Percentiles rank a stretch among this genome's conserved stretches.
Conservation (phyloP, 2,329 filamentous ascomycete species). For the Alternaria burnsii region DNA sequence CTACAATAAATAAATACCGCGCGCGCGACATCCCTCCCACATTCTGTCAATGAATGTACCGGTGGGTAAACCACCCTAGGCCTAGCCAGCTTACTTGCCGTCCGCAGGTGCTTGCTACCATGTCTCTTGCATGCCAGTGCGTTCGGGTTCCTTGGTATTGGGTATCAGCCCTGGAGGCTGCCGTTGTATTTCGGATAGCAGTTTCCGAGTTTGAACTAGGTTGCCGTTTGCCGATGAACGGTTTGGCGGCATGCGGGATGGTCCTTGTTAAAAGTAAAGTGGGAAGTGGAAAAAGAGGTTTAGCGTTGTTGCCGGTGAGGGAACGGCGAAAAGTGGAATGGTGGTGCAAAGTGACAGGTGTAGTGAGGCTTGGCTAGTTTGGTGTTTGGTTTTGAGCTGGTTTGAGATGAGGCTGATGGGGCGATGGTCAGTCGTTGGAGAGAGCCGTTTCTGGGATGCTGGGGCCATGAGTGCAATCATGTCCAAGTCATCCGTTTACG, state of each 20-base stretch:
- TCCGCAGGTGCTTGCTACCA: background rate
- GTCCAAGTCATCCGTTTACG: background rate
- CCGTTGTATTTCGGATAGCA: conserved; percentile 4
- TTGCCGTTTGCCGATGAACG: conserved; percentile 9
- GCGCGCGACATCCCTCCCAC: background rate
- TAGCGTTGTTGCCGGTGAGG: background rate
- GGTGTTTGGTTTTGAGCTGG: background rate
- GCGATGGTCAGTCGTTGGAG: background rate
- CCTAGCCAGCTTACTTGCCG: background rate
- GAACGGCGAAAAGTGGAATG: conserved; percentile 2
- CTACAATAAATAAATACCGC: background rate
- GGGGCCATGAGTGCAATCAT: background rate
- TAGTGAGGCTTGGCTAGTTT: background rate
- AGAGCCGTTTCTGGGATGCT: background rate
- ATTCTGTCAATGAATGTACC: background rate
- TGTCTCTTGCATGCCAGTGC: background rate
- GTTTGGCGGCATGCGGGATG: conserved; percentile 7
- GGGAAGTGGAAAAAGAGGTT: background rate
- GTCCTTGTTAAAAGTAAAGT: conserved; percentile 1
- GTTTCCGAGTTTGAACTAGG: conserved; percentile 2
- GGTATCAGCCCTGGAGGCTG: background rate
- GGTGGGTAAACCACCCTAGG: background rate
- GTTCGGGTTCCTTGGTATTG: background rate
- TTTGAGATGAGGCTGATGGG: background rate
- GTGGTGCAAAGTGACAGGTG: background rate